These are phyloP conservation scores for Holtermannia corniformis DNA, from an alignment of 768 basidiomycete species.

Conservation along the genomic window DNA sequence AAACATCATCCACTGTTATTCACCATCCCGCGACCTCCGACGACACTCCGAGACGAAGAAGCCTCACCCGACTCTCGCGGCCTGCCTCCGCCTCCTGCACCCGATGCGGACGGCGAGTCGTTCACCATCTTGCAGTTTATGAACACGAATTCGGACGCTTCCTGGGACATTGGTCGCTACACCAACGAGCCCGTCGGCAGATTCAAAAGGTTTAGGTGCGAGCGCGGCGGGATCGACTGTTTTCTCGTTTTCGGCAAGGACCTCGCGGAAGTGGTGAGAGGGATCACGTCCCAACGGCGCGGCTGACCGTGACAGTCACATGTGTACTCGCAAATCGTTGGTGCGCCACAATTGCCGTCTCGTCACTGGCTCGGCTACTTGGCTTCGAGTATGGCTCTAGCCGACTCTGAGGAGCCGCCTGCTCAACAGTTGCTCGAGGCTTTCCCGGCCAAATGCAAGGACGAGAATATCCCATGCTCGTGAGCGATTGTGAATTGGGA, in stretches of 20 bases:
- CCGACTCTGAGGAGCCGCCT: constrained; percentile 32
- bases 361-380: constrained; percentile 38
- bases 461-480: constrained; percentile 38
- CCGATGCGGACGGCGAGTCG: constrained; percentile 5
- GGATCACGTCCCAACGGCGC: not conserved
- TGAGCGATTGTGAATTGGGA: constrained; percentile 35
- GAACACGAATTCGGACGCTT: constrained; percentile 26
- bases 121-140: constrained; percentile 10
- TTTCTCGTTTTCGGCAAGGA: constrained; percentile 29
- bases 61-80: constrained; percentile 2
- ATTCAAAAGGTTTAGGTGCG: constrained; percentile 32
- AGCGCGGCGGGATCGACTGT: constrained; percentile 37
- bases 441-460: constrained; percentile 36
- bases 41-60: constrained; percentile 11
- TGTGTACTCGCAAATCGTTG: constrained; percentile 22
- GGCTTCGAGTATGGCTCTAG: constrained; percentile 36
- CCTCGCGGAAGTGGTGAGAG: constrained; percentile 22
- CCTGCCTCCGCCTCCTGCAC: constrained; percentile 9
- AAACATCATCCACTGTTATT: constrained; percentile 40
- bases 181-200: constrained; percentile 35
- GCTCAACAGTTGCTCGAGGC: constrained; percentile 33
- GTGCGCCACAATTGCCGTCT: constrained; percentile 25
- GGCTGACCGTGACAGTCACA: no score
- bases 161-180: constrained; percentile 31
- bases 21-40: constrained; percentile 12